These are phyloP conservation scores for Salvia sclarea DNA, from an alignment of 305 asterid species.

Conservation along the genomic window DNA sequence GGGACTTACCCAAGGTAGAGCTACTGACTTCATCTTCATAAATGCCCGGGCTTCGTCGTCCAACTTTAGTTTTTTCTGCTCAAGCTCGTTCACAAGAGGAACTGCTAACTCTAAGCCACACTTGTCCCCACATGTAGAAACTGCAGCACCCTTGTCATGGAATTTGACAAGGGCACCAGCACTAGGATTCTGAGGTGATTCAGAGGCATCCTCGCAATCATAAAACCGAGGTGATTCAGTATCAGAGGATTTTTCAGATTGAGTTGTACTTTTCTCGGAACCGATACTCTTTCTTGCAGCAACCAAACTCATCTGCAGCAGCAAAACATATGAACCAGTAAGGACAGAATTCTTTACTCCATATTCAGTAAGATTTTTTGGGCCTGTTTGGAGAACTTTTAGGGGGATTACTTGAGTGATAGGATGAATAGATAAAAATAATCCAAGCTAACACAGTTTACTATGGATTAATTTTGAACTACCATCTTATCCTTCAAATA, in stretches of 20 bases:
- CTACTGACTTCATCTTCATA: slow-evolving; percentile 34
- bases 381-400: neutral
- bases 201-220: slow-evolving; percentile 51
- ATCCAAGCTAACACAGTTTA: no score
- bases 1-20: slow-evolving; percentile 26
- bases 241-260: slow-evolving; percentile 37
- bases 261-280: slow-evolving; percentile 39
- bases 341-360: neutral
- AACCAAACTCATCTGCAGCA: slow-evolving; percentile 67
- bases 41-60: slow-evolving; percentile 43
- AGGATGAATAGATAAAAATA: no score
- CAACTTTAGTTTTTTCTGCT: slow-evolving; percentile 40
- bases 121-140: slow-evolving; percentile 33
- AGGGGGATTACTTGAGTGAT: no score
- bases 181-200: slow-evolving; percentile 49
- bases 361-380: neutral
- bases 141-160: slow-evolving; percentile 24
- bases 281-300: slow-evolving; percentile 61
- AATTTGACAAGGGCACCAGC: slow-evolving; percentile 40
- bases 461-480: no score
- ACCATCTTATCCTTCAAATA: no score
- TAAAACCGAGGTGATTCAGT: slow-evolving; percentile 46
- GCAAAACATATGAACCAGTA: neutral
- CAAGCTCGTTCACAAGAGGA: slow-evolving; percentile 51
- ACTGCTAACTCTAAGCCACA: slow-evolving; percentile 35